Evolutionary conservation across 331 rosid species (phyloP).

Genomic region (Spiraea crenata): DNA sequence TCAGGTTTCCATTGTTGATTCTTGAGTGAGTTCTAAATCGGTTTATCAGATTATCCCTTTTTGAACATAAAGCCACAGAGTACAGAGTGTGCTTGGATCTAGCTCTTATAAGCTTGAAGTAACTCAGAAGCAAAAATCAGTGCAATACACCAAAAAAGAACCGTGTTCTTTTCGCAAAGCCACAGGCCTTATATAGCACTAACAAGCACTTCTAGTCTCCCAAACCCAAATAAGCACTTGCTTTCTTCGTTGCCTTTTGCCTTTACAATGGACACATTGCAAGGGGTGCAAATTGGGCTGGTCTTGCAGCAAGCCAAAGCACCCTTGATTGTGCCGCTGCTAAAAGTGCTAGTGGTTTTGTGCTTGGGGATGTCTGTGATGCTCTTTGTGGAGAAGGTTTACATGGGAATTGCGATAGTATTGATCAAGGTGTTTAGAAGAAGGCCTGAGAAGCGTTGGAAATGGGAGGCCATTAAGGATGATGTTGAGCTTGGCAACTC

Average conservation of each 20-base stretch:
- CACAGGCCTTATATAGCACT: not conserved
- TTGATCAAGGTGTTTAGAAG: constrained; percentile 50
- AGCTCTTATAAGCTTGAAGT: constrained; percentile 41
- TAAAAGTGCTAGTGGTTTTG: constrained; percentile 43
- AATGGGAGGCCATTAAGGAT: constrained; percentile 65
- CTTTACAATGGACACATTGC: constrained; percentile 24
- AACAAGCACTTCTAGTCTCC: not conserved
- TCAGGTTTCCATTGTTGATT: not conserved
- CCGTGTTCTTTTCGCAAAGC: constrained; percentile 68
- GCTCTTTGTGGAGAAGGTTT: constrained; percentile 76
- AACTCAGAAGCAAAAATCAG: constrained; percentile 57
- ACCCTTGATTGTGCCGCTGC: constrained; percentile 58
- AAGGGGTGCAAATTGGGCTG: constrained; percentile 38
- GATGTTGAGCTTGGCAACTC: constrained; percentile 80
- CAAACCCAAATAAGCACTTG: not conserved
- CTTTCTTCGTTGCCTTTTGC: not conserved
- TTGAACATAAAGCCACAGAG: constrained; percentile 10
- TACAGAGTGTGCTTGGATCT: constrained; percentile 23
- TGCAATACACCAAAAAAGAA: constrained; percentile 15
- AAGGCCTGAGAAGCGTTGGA: constrained; percentile 62
- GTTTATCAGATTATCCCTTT: not conserved
- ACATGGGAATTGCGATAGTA: constrained; percentile 70
- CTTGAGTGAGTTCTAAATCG: not conserved
- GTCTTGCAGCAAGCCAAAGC: constrained; percentile 55
- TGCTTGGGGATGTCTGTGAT: constrained; percentile 72